Conservation (phyloP, 2,329 filamentous ascomycete species). For the Periconia macrospinosa region DNA sequence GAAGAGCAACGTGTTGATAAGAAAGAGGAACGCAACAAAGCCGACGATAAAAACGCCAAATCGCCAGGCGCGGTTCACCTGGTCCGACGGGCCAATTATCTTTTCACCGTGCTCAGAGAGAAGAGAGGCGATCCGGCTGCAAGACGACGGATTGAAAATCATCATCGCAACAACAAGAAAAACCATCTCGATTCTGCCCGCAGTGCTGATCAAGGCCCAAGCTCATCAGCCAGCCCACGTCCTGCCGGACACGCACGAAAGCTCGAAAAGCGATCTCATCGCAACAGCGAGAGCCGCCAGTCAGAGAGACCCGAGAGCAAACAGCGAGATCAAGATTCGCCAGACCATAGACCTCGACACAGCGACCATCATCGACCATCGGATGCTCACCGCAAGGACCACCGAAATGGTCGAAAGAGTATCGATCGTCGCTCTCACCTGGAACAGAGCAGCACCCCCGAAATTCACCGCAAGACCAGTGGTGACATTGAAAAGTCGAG, state of each 20-base stretch:
- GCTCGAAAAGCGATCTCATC: slow-evolving; percentile 40
- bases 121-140: slow-evolving; percentile 74
- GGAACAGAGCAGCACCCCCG: slow-evolving; percentile 46
- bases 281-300: slow-evolving; percentile 42
- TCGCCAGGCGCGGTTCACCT: slow-evolving; percentile 97
- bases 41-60: slow-evolving; percentile 71
- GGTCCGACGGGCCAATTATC: slow-evolving; percentile 90
- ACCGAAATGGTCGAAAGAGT: slow-evolving; percentile 34
- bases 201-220: slow-evolving; percentile 57
- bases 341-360: slow-evolving; percentile 33
- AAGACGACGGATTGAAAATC: slow-evolving; percentile 83
- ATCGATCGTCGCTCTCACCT: slow-evolving; percentile 43
- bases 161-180: slow-evolving; percentile 94
- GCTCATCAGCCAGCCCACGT: slow-evolving; percentile 71
- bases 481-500: slow-evolving; percentile 43
- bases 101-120: slow-evolving; percentile 91
- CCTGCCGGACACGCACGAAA: slow-evolving; percentile 50
- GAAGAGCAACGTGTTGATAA: slow-evolving; percentile 98
- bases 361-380: slow-evolving; percentile 40
- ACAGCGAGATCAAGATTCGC: slow-evolving; percentile 26
- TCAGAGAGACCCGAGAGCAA: slow-evolving; percentile 35
- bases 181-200: slow-evolving; percentile 59
- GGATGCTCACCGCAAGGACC: slow-evolving; percentile 42
- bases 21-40: slow-evolving; percentile 86
- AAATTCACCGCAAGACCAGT: slow-evolving; percentile 47